Evolutionary conservation across 116 monocot genomes (phyloP), one percentile per base, ranked within the genome.

Genomic region (Trichopus zeylanicus): DNA sequence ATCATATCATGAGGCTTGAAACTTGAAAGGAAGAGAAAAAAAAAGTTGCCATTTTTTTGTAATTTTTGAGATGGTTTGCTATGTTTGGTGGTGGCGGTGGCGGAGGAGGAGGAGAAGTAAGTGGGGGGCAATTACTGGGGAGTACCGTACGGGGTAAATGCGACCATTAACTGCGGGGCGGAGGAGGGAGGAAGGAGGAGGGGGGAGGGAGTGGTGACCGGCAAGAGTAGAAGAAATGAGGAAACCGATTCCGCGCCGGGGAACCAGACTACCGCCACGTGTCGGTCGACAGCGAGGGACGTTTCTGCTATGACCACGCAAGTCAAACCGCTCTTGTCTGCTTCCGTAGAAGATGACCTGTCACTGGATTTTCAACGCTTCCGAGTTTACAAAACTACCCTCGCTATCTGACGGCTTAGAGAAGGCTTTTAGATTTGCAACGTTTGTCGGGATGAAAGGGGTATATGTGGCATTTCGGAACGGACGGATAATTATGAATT

Each of bases 131-230:
- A 27, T 8, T 46, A 19, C 16, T 46, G 25, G 51, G 32, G 19
- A 57, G 46, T 55, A 70, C 70, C 63, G 64, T 64, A 64, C 58
- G 64, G 13, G 64, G 48, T 59, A 52, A 60, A 39, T 53, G 59
- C 52, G 58, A 33, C 72, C 52, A 65, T n/a, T 72, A 72, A 72
- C 72, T 66, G 24, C 61, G n/a, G n/a, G n/a, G n/a, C n/a, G n/a
- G 61, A n/a, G 47, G 31, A 15, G 15, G 15, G 37, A 37, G 37
- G 15, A 37, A 42, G n/a, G 42, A 12, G 42, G 42, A n/a, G 0
- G 1, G 13, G 42, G 13, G 39, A 42, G 2, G 12, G 39, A 42
- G 7, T n/a, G n/a, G n/a, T n/a, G n/a, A n/a, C n/a, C n/a, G 13
- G 18, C 13, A 15, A 13, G 5, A 42, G 42, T 3, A n/a, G 15